Evolutionary conservation across 2,329 filamentous ascomycete species (phyloP).

Genomic region (Colletotrichum sp.): DNA sequence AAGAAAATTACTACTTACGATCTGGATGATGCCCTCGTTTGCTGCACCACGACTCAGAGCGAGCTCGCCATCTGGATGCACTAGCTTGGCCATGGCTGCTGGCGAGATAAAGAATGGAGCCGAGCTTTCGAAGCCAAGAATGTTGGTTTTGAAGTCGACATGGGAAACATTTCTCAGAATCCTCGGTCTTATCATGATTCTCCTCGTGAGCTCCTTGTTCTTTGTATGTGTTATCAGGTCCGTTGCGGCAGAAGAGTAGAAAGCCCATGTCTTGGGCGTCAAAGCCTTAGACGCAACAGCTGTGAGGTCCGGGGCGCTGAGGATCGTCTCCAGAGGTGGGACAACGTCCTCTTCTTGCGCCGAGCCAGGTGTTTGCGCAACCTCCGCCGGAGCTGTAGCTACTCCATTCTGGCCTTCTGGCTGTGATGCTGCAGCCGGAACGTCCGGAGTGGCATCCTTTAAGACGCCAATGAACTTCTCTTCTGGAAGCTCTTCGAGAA

Average conservation of each 20-base stretch:
- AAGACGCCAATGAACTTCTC: slow-evolving; percentile 30
- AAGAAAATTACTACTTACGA: slow-evolving; percentile 31
- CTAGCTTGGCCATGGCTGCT: slow-evolving; percentile 67
- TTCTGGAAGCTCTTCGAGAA: slow-evolving; percentile 30
- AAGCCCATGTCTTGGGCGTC: slow-evolving; percentile 45
- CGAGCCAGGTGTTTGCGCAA: slow-evolving; percentile 25
- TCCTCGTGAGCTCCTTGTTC: slow-evolving; percentile 71
- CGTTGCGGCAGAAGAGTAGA: slow-evolving; percentile 85
- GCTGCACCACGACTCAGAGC: slow-evolving; percentile 34
- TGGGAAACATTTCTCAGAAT: slow-evolving; percentile 79
- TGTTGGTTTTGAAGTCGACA: slow-evolving; percentile 58
- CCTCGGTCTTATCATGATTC: slow-evolving; percentile 72
- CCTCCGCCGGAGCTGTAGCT: background rate
- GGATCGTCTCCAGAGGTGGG: slow-evolving; percentile 33
- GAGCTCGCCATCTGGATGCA: slow-evolving; percentile 65
- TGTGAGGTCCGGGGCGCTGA: slow-evolving; percentile 42
- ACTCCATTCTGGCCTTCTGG: slow-evolving; percentile 46
- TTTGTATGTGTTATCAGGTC: slow-evolving; percentile 79
- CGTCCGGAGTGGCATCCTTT: slow-evolving; percentile 34
- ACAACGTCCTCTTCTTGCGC: slow-evolving; percentile 51
- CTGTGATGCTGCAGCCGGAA: slow-evolving; percentile 42
- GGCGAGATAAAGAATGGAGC: slow-evolving; percentile 69
- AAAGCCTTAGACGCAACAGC: slow-evolving; percentile 33
- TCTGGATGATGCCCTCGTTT: slow-evolving; percentile 52
- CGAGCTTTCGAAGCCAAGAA: slow-evolving; percentile 57